Evolutionary conservation across 257 asterid genomes (phyloP), one percentile per base, ranked within the genome.

Genomic region (Coffea canephora): DNA sequence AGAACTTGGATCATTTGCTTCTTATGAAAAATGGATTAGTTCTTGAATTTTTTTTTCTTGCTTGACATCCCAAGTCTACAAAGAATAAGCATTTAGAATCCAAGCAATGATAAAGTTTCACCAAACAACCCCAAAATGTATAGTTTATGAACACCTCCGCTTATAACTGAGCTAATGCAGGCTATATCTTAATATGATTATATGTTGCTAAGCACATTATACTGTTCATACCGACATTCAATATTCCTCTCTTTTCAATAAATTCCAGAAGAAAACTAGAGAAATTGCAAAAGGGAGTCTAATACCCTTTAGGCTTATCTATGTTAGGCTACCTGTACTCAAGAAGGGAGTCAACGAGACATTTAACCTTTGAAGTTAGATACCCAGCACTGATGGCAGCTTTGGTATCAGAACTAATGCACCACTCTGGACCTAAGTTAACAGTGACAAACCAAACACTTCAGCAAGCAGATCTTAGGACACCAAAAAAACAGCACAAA

Each of bases 281-380:
- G 16, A 48, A 31, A 31, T 4, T 21, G 1, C 3, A 50, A 14
- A n/a, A 14, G 36, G 34, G 21, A 46, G 54, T 52, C 48, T 48
- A 66, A 36, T 4, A 61, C 43, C 25, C 3, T 74, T 55, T 2
- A 19, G 12, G 4, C 39, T 18, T n/a, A 2, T 45, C 0, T 8
- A 78, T 15, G 25, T 77, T 34, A 73, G 59, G 83, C 73, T 12
- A 94, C 98, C 97, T 94, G 92, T 92, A 94, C 55, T 87, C 92
- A 67, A 89, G 95, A 75, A 94, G 95, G 78, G 83, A 85, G 64
- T 91, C 90, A 57, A 91, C 34, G 77, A 94, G 97, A 77, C 92
- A 86, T 50, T 68, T 46, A 71, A 89, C 88, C 82, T 90, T 94
- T 13, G 96, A 83, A 1, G 94, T 83, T 69, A 94, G 71, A 86